Base-by-base conservation (phyloP, 176 grass and related monocot species). In the Pharus latifolius region DNA sequence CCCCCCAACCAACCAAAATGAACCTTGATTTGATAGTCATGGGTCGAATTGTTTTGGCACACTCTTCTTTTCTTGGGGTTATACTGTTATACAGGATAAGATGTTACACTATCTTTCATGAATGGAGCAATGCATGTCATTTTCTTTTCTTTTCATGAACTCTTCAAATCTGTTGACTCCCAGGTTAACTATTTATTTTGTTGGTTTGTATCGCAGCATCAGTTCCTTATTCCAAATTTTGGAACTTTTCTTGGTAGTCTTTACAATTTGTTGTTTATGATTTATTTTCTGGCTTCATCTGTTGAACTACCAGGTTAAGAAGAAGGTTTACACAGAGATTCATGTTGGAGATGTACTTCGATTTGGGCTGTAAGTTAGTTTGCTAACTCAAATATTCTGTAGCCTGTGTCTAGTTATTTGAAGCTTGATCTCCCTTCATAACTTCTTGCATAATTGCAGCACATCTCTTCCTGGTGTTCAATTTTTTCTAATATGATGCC, bases 281-380 rank as follows among this genome's bases (percentile, higher is more conserved):
- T 63, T 46, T 40, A 40, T 45, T 19, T 73, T 67, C 40, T 62
- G 47, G 16, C 59, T 15, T 80, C 56, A 29, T 81, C 10, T 59
- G 46, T 33, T 61, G 7, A 60, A 85, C 40, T 62, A 55, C 13
- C 65, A 98, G 95, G 69, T 91, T 54, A 93, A 85, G 52, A 88
- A 88, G 82, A 98, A 93, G 68, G 65, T 85, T 11, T 98, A 93
- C 53, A 85, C 64, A 6, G 76, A 85, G 75, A 74, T 98, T 57
- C 87, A 91, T 85, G 90, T 98, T 72, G 95, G 95, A 50, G 87
- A 98, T 76, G 87, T 98, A 59, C 87, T 98, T 70, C 73, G 78
- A 78, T 93, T 98, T 88, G 95, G 95, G 68, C 80, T 91, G 95
- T 98, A 93, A 87, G 91, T 84, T 22, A 81, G 61, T 49, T 80